Evolutionary conservation across 257 asterid genomes (phyloP).

Genomic region (Solanum medicagineum): DNA sequence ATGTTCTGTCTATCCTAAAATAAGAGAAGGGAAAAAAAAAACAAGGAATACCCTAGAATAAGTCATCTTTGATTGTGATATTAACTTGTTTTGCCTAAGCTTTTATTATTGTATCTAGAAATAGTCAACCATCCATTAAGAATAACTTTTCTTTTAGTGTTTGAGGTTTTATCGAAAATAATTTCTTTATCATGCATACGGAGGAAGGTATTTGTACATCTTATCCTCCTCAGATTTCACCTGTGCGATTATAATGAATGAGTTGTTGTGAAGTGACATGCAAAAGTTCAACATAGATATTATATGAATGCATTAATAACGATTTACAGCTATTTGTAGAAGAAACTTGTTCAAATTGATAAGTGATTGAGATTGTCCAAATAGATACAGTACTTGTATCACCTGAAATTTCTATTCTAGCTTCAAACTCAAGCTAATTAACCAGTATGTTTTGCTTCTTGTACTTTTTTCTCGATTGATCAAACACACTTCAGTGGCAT

Average conservation of each 20-base stretch:
- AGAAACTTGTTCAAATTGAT: background rate
- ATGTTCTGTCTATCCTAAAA: background rate
- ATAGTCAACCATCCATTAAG: background rate
- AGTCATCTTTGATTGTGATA: background rate
- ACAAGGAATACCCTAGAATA: background rate
- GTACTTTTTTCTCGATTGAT: background rate
- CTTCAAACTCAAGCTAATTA: background rate
- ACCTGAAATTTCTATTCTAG: background rate
- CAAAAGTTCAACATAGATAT: background rate
- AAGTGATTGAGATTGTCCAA: background rate
- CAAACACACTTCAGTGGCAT: background rate
- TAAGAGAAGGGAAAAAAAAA: background rate
- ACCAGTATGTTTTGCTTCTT: background rate
- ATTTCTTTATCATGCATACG: rapidly evolving
- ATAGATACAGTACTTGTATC: background rate
- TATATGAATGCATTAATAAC: background rate
- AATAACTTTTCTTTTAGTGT: background rate
- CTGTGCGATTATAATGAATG: background rate
- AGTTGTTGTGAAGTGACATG: background rate
- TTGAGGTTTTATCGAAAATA: background rate
- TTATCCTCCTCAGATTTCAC: rapidly evolving
- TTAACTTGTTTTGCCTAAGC: background rate
- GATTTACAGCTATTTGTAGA: background rate
- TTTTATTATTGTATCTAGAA: background rate
- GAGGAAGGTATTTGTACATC: background rate